Percentiles rank a stretch among this genome's conserved stretches.
These are phyloP conservation scores for Cyclocybe aegerita DNA, from an alignment of 768 basidiomycete genomes.

Conservation along the genomic window DNA sequence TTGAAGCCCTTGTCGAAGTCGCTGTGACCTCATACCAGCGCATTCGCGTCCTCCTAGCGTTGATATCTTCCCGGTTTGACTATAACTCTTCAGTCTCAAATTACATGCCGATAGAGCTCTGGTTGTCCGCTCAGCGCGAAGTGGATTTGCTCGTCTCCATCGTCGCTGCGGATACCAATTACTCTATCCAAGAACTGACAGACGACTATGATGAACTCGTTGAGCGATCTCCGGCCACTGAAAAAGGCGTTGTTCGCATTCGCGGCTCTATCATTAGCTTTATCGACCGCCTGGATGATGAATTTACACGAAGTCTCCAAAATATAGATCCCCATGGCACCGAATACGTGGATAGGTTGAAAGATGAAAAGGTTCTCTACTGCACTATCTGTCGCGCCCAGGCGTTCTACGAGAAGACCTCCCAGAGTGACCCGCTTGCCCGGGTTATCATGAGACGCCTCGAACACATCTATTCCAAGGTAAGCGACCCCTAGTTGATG, in stretches of 20 bases:
- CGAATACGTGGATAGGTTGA: constrained; percentile 97
- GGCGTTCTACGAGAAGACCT: constrained; percentile 83
- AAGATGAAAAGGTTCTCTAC: constrained; percentile 94
- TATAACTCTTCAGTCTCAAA: constrained; percentile 86
- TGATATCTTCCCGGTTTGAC: constrained; percentile 95
- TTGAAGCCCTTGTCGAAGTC: constrained; percentile 84
- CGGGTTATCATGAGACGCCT: constrained; percentile 93
- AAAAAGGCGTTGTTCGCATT: constrained; percentile 78
- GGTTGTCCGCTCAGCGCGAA: constrained; percentile 84
- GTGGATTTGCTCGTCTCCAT: constrained; percentile 86
- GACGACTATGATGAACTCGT: constrained; percentile 90
- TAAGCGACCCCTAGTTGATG: constrained; percentile 27
- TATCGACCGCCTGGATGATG: constrained; percentile 94
- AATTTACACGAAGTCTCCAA: constrained; percentile 96
- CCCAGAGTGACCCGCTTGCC: constrained; percentile 74
- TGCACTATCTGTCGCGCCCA: constrained; percentile 92
- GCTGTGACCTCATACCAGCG: constrained; percentile 88
- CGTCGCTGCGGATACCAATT: constrained; percentile 67
- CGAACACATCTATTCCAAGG: constrained; percentile 99
- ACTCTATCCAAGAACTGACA: constrained; percentile 82
- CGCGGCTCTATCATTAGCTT: constrained; percentile 96
- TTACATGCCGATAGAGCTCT: constrained; percentile 91
- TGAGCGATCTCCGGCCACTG: constrained; percentile 76
- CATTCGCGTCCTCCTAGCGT: constrained; percentile 90
- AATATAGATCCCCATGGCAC: constrained; percentile 98